Percentiles rank a stretch among this genome's conserved stretches.
Evolutionary conservation across 2,329 filamentous ascomycete genomes (phyloP).

Genomic region (Aspergillus fumigatus): DNA sequence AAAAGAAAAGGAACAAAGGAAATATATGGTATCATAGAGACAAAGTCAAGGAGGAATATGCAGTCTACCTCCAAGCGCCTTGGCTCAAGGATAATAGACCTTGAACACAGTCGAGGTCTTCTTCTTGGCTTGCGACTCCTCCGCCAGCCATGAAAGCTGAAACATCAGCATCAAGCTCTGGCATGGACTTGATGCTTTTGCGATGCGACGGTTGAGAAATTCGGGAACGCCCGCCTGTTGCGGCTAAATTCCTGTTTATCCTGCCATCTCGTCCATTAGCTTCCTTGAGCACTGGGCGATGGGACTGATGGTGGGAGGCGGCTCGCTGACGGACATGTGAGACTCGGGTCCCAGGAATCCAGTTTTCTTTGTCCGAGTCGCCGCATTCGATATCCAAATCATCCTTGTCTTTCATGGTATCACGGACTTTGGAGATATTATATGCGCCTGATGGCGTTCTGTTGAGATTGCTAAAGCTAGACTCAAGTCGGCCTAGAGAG

Average conservation of each 20-base stretch:
- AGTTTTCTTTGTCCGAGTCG: constrained; percentile 96
- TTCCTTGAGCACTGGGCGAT: constrained; percentile 45
- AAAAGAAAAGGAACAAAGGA: constrained; percentile 23
- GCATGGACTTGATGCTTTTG: constrained; percentile 30
- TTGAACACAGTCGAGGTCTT: constrained; percentile 83
- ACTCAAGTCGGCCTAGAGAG: constrained; percentile 60
- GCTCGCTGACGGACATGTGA: constrained; percentile 36
- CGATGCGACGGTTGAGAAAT: constrained; percentile 17
- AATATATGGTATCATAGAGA: constrained; percentile 13
- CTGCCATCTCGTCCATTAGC: constrained; percentile 24
- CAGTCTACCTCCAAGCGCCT: constrained; percentile 70
- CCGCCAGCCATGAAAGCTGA: constrained; percentile 67
- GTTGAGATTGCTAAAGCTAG: constrained; percentile 26
- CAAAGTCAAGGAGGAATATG: not conserved
- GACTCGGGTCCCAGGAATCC: constrained; percentile 51
- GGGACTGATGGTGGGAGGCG: constrained; percentile 21
- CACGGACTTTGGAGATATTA: constrained; percentile 21
- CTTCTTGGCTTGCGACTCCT: constrained; percentile 60
- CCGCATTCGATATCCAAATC: constrained; percentile 49
- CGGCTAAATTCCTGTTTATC: constrained; percentile 18
- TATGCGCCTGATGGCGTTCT: constrained; percentile 31
- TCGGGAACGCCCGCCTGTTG: constrained; percentile 26
- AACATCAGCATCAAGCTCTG: constrained; percentile 59
- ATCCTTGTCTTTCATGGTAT: constrained; percentile 29
- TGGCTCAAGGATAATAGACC: constrained; percentile 85